phyloP scores from a whole-genome alignment of 2,329 filamentous ascomycete genomes.

The Cladosporium sp. region DNA sequence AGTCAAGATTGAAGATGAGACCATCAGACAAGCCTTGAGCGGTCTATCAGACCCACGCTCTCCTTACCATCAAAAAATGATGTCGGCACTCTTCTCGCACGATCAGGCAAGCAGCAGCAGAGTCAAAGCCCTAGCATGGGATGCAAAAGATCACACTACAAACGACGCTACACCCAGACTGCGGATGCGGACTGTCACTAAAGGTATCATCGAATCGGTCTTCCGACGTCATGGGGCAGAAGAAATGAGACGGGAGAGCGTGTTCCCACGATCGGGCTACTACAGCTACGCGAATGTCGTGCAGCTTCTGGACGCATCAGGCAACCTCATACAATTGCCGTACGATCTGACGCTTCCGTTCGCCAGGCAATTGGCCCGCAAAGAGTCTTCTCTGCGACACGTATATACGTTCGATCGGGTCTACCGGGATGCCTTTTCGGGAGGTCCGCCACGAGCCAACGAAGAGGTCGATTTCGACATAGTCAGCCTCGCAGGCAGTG shows the following conservation, averaged over 20 bases:
- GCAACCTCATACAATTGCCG: constrained; percentile 88
- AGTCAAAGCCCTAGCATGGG: constrained; percentile 67
- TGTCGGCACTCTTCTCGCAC: constrained; percentile 76
- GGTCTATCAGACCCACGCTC: constrained; percentile 79
- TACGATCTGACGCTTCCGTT: constrained; percentile 90
- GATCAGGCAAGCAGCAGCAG: constrained; percentile 56
- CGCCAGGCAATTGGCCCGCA: constrained; percentile 78
- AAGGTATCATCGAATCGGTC: constrained; percentile 70
- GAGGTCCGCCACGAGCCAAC: constrained; percentile 77
- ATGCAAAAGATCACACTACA: constrained; percentile 37
- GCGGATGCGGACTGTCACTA: constrained; percentile 55
- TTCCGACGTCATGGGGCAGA: constrained; percentile 90
- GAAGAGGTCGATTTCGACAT: constrained; percentile 97
- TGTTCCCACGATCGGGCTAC: constrained; percentile 80
- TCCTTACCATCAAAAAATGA: constrained; percentile 85
- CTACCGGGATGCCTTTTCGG: constrained; percentile 75
- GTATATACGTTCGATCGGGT: constrained; percentile 87
- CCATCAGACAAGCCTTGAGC: constrained; percentile 77
- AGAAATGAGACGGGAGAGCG: constrained; percentile 69
- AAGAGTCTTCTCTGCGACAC: constrained; percentile 47
- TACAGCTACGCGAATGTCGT: constrained; percentile 71
- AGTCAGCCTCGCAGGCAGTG: constrained; percentile 69
- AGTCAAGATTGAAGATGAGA: constrained; percentile 89
- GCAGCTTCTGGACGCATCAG: constrained; percentile 76
- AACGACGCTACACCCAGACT: constrained; percentile 28